Evolutionary conservation across 2,329 filamentous ascomycete genomes (phyloP).

Genomic region (Penicillium expansum): DNA sequence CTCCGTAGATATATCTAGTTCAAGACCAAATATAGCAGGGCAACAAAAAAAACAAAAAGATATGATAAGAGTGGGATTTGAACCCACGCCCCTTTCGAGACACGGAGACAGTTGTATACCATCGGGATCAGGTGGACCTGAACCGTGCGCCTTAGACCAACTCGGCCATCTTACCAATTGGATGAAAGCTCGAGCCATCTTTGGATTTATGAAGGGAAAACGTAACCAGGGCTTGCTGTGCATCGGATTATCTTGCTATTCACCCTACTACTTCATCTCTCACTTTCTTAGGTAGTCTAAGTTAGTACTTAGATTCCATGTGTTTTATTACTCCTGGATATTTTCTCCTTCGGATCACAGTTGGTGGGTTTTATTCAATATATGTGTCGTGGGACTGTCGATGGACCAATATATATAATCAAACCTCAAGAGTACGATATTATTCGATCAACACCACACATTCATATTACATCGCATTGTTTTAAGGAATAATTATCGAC

Average conservation of each 20-base stretch:
- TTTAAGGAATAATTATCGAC: not conserved
- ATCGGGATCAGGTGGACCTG: constrained; percentile 30
- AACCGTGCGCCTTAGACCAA: constrained; percentile 38
- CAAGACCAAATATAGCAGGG: too few relatives aligned
- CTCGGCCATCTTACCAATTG: constrained; percentile 34
- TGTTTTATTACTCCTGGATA: not conserved
- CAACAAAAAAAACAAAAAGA: constrained; percentile 6
- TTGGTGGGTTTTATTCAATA: not conserved
- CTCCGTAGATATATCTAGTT: too few relatives aligned
- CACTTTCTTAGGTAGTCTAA: not conserved
- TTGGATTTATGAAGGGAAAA: too few relatives aligned
- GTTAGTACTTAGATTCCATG: not conserved
- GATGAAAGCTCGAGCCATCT: not conserved
- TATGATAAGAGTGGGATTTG: constrained; percentile 14
- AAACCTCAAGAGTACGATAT: too few relatives aligned
- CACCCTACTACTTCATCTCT: not conserved
- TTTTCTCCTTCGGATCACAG: not conserved
- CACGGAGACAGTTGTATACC: constrained; percentile 14
- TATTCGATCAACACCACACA: not conserved
- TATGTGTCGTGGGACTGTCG: not conserved
- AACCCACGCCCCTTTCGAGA: constrained; percentile 14
- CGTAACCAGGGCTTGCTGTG: not conserved
- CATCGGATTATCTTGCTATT: not conserved
- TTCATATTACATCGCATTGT: not conserved
- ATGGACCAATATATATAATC: not conserved